phyloP scores from a whole-genome alignment of 2,329 filamentous ascomycete genomes.

The Phaeoacremonium minimum region DNA sequence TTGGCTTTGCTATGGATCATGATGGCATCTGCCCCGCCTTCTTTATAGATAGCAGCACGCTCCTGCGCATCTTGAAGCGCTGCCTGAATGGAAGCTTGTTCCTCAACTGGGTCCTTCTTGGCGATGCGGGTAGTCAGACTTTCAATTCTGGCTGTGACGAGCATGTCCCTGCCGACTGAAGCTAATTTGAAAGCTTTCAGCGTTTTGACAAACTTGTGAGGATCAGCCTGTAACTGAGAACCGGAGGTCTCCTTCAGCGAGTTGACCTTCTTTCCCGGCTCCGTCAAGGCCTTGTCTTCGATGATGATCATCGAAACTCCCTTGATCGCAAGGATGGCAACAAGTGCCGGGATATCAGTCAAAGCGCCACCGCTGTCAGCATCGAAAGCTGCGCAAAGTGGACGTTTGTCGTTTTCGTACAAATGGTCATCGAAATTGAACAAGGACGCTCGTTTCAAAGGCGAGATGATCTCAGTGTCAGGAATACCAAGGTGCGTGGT shows the following conservation, averaged over 20 bases:
- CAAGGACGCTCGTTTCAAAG: slow-evolving; percentile 1
- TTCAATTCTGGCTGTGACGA: too few relatives aligned
- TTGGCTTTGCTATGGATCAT: slow-evolving; percentile 6
- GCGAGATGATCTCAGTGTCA: slow-evolving; percentile 5
- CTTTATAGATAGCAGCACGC: background rate
- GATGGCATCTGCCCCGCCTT: slow-evolving; percentile 3
- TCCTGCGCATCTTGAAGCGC: background rate
- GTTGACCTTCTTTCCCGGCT: slow-evolving; percentile 8
- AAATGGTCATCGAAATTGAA: too few relatives aligned
- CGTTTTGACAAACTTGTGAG: background rate
- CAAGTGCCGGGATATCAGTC: background rate
- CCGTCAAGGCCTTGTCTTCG: slow-evolving; percentile 5
- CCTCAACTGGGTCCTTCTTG: too few relatives aligned
- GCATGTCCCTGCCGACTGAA: background rate
- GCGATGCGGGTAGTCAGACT: too few relatives aligned
- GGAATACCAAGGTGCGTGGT: slow-evolving; percentile 3
- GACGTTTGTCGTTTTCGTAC: too few relatives aligned
- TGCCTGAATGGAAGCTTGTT: too few relatives aligned
- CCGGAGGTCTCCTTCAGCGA: slow-evolving; percentile 1
- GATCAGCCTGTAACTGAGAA: background rate
- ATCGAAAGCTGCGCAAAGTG: background rate
- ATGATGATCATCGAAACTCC: slow-evolving; percentile 8
- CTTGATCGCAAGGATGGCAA: background rate
- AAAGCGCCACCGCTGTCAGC: background rate
- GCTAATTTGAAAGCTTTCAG: background rate